Evolutionary conservation across 345 rosid genomes (phyloP).

Genomic region (Melaleuca alternifolia): DNA sequence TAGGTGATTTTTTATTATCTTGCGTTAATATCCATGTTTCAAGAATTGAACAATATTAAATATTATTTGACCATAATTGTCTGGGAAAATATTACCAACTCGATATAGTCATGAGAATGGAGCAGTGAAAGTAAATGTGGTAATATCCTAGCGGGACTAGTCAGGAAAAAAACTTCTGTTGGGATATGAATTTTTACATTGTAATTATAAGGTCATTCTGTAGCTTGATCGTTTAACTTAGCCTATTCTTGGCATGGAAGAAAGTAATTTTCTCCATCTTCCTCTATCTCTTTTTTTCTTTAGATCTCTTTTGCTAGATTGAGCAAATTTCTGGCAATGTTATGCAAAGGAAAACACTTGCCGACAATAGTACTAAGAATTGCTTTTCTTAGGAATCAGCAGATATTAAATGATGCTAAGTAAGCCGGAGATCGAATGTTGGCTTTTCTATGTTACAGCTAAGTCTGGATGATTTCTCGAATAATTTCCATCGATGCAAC

Average conservation of each 20-base stretch:
- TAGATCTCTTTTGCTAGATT: slow-evolving; percentile 10
- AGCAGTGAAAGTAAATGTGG: background rate
- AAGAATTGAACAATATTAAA: background rate
- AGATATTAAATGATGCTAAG: too few species aligned
- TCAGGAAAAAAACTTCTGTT: background rate
- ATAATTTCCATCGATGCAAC: too few species aligned
- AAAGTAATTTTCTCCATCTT: background rate
- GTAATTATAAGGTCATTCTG: background rate
- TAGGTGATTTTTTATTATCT: too few species aligned
- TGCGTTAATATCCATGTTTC: background rate
- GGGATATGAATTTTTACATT: background rate
- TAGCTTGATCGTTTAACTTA: background rate
- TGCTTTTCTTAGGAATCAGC: background rate
- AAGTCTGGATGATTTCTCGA: too few species aligned
- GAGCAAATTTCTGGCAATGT: slow-evolving; percentile 54
- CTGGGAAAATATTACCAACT: background rate
- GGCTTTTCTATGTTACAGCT: too few species aligned
- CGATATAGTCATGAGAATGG: background rate
- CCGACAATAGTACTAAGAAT: slow-evolving; percentile 14
- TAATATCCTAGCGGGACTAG: background rate
- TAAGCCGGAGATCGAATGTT: too few species aligned
- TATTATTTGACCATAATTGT: background rate
- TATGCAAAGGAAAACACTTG: slow-evolving; percentile 56
- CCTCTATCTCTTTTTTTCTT: background rate
- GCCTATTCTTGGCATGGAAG: background rate